Percentiles rank a stretch among this genome's conserved stretches.
These are phyloP conservation scores for Daldinia bambusicola DNA, from an alignment of 495 filamentous ascomycete genomes.

Conservation along the genomic window DNA sequence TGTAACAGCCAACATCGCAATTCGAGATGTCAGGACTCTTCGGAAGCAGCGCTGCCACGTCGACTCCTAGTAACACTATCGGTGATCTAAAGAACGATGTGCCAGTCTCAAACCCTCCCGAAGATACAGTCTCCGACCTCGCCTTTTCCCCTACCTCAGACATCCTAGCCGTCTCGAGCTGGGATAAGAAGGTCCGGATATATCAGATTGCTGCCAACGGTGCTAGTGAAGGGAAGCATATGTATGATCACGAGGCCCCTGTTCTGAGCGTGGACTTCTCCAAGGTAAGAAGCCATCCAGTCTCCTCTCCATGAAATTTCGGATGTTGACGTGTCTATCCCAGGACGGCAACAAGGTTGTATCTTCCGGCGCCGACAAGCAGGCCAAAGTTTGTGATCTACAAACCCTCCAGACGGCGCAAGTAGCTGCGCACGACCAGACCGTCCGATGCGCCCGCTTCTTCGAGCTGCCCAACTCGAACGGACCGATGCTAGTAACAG, in stretches of 20 bases:
- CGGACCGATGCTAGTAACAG: slow-evolving; percentile 76
- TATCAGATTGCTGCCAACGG: slow-evolving; percentile 83
- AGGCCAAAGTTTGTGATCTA: slow-evolving; percentile 78
- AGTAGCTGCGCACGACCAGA: slow-evolving; percentile 77
- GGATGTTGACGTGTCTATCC: not conserved
- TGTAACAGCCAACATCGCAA: not conserved
- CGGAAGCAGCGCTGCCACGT: slow-evolving; percentile 55
- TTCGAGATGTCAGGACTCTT: slow-evolving; percentile 75
- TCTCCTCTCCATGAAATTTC: not conserved
- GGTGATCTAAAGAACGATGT: slow-evolving; percentile 94
- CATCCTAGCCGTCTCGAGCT: slow-evolving; percentile 84
- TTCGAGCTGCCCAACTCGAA: slow-evolving; percentile 65
- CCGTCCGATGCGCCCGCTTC: slow-evolving; percentile 78
- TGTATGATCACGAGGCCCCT: slow-evolving; percentile 79
- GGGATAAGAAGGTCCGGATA: slow-evolving; percentile 94
- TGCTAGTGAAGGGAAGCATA: slow-evolving; percentile 77
- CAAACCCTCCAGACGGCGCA: slow-evolving; percentile 64
- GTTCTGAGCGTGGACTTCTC: slow-evolving; percentile 85
- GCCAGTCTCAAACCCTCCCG: slow-evolving; percentile 75
- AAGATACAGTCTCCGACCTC: slow-evolving; percentile 87
- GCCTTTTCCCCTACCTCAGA: slow-evolving; percentile 81
- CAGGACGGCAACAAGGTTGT: slow-evolving; percentile 72
- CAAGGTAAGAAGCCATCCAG: slow-evolving; percentile 68
- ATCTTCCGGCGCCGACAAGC: slow-evolving; percentile 80
- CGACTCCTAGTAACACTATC: slow-evolving; percentile 71